A percentile compares a stretch with the other conserved stretches of the same genome.
phyloP scores from a whole-genome alignment of 129 eudicot species.

The Escallonia herrerae region DNA sequence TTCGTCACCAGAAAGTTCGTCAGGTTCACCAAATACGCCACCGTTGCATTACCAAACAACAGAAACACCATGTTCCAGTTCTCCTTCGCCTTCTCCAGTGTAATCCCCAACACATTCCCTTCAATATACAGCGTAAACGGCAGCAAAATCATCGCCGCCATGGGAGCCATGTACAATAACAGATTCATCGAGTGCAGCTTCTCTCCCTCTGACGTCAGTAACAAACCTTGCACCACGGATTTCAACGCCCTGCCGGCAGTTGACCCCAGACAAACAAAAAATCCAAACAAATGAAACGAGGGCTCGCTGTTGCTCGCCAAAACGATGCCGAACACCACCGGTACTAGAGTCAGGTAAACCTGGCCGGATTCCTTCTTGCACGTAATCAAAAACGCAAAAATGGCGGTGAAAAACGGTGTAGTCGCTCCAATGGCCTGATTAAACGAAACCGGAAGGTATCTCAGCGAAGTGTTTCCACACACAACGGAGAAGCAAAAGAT shows the following conservation, averaged over 20 bases:
- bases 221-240: conserved; percentile 80
- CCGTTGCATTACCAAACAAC: conserved; percentile 61
- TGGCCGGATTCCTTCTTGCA: conserved; percentile 63
- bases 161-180: conserved; percentile 77
- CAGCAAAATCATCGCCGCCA: conserved; percentile 61
- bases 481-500: conserved; percentile 80
- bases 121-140: conserved; percentile 66
- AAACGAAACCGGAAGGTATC: conserved; percentile 76
- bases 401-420: conserved; percentile 78
- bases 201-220: conserved; percentile 60
- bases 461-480: conserved; percentile 66
- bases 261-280: conserved; percentile 58
- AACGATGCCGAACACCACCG: conserved; percentile 71
- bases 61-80: conserved; percentile 61
- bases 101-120: conserved; percentile 55
- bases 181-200: conserved; percentile 72
- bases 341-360: conserved; percentile 57
- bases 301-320: conserved; percentile 86
- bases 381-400: conserved; percentile 66
- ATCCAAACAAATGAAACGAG: conserved; percentile 62
- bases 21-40: conserved; percentile 78
- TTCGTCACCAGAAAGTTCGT: conserved; percentile 71
- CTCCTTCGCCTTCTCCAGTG: conserved; percentile 42
- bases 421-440: conserved; percentile 88
- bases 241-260: conserved; percentile 77